Conservation (phyloP, 371 early-diverging fungal genomes). For the Apophysomyces ossiformis region DNA sequence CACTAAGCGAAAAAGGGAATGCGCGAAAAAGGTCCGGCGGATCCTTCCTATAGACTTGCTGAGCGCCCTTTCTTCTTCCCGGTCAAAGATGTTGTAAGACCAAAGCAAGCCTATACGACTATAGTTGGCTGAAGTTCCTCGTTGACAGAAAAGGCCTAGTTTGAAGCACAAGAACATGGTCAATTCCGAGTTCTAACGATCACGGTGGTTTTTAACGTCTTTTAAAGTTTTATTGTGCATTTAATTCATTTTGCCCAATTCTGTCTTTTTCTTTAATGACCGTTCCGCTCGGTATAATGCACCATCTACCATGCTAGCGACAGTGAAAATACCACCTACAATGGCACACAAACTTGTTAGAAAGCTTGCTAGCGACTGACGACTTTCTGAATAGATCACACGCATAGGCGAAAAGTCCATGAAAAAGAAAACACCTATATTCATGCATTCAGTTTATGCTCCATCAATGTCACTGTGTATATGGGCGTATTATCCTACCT, state of each 20-base stretch:
- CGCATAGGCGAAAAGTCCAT: conserved; percentile 97
- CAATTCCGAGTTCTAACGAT: no score
- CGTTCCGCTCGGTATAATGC: conserved; percentile 84
- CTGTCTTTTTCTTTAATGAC: conserved; percentile 71
- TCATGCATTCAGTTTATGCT: background rate
- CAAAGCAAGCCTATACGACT: no score
- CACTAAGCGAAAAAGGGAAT: background rate
- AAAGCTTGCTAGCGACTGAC: conserved; percentile 83
- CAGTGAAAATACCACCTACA: conserved; percentile 94
- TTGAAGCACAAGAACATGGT: no score
- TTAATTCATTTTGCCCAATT: conserved; percentile 69
- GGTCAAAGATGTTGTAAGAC: no score
- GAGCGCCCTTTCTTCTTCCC: background rate
- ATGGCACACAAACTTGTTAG: conserved; percentile 92
- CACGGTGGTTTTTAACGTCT: no score
- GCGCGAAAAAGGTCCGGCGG: conserved; percentile 1
- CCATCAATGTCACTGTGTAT: background rate
- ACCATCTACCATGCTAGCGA: conserved; percentile 90
- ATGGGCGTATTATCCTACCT: conserved; percentile 35
- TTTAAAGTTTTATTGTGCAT: background rate
- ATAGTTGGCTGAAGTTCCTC: background rate
- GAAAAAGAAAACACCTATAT: conserved; percentile 86
- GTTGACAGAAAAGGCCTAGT: background rate
- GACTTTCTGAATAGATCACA: conserved; percentile 81
- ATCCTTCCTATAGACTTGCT: background rate